Evolutionary conservation across 257 asterid species (phyloP).

Genomic region (Lantana camara): DNA sequence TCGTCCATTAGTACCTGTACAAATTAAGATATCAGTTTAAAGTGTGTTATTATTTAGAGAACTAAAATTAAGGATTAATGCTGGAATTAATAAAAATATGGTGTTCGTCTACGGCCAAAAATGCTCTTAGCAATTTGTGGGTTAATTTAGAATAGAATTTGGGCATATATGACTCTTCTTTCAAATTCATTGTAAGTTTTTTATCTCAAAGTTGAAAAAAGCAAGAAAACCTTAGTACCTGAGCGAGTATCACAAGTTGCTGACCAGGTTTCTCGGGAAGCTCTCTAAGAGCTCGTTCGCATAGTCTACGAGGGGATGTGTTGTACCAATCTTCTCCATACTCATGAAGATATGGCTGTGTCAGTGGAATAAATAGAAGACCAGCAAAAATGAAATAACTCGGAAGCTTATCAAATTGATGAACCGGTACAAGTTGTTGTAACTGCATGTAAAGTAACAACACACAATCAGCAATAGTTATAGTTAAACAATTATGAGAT

Average conservation of each 20-base stretch:
- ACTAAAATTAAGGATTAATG: neutral
- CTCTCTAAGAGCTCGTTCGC: constrained; percentile 89
- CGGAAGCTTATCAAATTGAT: constrained; percentile 93
- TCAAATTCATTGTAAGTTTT: neutral
- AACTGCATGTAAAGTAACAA: constrained; percentile 54
- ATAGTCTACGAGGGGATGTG: constrained; percentile 91
- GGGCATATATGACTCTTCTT: neutral
- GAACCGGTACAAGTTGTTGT: constrained; percentile 92
- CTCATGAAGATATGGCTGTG: constrained; percentile 96
- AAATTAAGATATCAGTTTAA: constrained; percentile 1
- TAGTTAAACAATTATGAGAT: constrained; percentile 12
- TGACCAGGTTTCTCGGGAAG: constrained; percentile 76
- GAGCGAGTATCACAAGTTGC: constrained; percentile 86
- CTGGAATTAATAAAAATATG: constrained; percentile 3
- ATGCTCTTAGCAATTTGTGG: neutral
- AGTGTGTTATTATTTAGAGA: too few relatives aligned
- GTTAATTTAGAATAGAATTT: neutral
- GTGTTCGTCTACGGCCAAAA: neutral
- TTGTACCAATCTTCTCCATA: constrained; percentile 99
- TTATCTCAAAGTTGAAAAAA: neutral
- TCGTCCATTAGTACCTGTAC: constrained; percentile 89
- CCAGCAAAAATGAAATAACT: constrained; percentile 97
- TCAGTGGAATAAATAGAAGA: constrained; percentile 80
- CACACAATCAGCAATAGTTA: constrained; percentile 5
- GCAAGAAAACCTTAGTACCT: constrained; percentile 48